Evolutionary conservation across 139 green algal genomes (phyloP).

Genomic region (Chlorella vulgaris): DNA sequence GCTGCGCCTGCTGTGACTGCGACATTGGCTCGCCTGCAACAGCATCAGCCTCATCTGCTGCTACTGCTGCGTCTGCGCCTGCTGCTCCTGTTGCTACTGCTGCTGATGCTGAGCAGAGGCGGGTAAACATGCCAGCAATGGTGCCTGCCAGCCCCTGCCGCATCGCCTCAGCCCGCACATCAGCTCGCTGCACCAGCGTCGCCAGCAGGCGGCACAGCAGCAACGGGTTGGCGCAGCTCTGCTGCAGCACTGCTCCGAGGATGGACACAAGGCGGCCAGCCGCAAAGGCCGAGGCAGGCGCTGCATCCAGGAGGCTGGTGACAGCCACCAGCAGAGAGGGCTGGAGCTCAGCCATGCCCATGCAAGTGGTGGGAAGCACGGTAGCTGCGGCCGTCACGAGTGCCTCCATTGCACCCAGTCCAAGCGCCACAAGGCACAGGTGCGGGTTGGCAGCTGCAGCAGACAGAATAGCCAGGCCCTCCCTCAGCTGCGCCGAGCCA

Average conservation of each 20-base stretch:
- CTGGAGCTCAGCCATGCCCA: constrained; percentile 43
- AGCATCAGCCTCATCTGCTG: not conserved
- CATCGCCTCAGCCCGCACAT: constrained; percentile 39
- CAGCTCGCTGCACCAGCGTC: constrained; percentile 38
- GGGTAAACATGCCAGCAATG: constrained; percentile 21
- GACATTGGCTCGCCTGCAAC: too few relatives aligned
- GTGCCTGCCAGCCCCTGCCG: constrained; percentile 15
- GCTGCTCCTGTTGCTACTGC: not conserved
- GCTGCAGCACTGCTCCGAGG: constrained; percentile 21
- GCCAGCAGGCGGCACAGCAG: constrained; percentile 38
- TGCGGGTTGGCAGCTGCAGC: not conserved
- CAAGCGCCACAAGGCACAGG: not conserved
- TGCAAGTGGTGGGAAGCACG: constrained; percentile 25
- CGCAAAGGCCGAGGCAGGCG: not conserved
- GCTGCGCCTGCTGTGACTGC: constrained; percentile 16
- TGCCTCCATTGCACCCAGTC: constrained; percentile 32
- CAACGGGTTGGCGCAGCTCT: constrained; percentile 40
- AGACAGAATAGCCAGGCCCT: constrained; percentile 39
- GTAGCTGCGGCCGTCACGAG: constrained; percentile 35
- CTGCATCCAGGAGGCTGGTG: constrained; percentile 28
- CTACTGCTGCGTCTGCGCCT: not conserved
- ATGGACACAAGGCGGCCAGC: constrained; percentile 11
- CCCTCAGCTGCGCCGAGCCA: constrained; percentile 24
- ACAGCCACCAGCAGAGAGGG: constrained; percentile 22
- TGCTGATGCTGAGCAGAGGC: constrained; percentile 10